Base-by-base conservation (phyloP, 495 filamentous ascomycete species). In the Hypoxylon perforatum region DNA sequence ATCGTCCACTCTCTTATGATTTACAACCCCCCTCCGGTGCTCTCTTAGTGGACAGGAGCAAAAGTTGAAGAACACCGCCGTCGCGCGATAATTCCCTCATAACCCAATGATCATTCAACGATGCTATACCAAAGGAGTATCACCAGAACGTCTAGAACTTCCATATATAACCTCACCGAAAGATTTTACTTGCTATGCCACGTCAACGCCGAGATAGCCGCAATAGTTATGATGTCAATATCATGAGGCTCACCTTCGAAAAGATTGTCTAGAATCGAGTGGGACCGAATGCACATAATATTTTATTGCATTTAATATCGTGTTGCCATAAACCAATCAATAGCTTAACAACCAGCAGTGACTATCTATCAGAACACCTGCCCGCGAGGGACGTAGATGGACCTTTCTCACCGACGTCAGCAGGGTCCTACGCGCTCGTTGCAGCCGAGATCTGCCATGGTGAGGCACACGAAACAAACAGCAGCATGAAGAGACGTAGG, bases 381-480 rank as follows among this genome's bases (percentile, higher is more conserved):
- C 33, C 52, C 19, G 44, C 49, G n/a, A 56, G 55, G 56, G 65
- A 21, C 23, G 17, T 42, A 30, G 49, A 28, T 39, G 52, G 44
- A 30, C 55, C 10, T 4, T n/a, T 33, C 35, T 59, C 58, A 45
- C 60, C 38, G 38, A 30, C 28, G 48, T 69, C 19, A 33, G 51
- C 50, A 49, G 28, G 48, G 39, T 25, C 57, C 52, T 33, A 54
- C 35, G 45, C 42, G 48, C 57, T 42, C 35, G 54, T 59, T 55
- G 53, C 60, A 60, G 45, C 55, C 60, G 60, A 63, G 23, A 23
- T 45, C 60, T 56, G 45, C 55, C 60, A 56, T 60, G 18, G 30
- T 38, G 54, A 69, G 50, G 54, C 60, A 64, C 60, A 57, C 65
- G 59, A 68, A 68, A 68, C 65, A 68, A 63, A 69, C 54, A 57